Percentiles rank a stretch among this genome's conserved stretches.
Conservation (phyloP, 371 early-diverging fungal genomes). For the Catenaria anguillulae region DNA sequence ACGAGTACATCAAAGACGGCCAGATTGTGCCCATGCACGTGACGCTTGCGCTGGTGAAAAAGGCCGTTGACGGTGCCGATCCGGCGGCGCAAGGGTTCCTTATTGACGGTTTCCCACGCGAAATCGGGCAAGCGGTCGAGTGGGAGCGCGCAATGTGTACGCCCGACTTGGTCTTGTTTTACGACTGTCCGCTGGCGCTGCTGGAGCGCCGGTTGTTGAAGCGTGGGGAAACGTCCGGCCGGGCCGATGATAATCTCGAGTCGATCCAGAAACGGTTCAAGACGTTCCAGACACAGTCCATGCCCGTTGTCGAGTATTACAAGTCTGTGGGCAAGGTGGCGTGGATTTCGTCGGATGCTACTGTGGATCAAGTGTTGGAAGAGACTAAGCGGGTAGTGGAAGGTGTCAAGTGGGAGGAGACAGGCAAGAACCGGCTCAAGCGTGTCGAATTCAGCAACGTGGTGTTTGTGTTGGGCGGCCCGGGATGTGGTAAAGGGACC, state of each 20-base stretch:
- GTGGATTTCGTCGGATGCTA: background rate
- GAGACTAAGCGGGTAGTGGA: background rate
- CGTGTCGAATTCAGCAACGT: background rate
- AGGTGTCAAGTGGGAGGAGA: too few relatives aligned
- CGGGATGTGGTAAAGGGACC: slow-evolving; percentile 30
- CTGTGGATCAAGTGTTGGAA: background rate
- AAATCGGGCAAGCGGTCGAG: slow-evolving; percentile 15
- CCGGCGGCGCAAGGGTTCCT: slow-evolving; percentile 5
- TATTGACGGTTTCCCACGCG: slow-evolving; percentile 19
- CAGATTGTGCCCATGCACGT: slow-evolving; percentile 23
- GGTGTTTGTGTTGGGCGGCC: slow-evolving; percentile 2
- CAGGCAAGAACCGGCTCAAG: too few relatives aligned
- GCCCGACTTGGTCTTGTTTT: slow-evolving; percentile 30
- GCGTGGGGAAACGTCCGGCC: slow-evolving; percentile 39
- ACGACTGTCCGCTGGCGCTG: slow-evolving; percentile 28
- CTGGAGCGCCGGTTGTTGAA: slow-evolving; percentile 34
- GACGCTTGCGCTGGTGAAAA: background rate
- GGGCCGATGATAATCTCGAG: slow-evolving; percentile 42
- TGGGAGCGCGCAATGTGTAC: slow-evolving; percentile 19
- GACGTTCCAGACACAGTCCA: slow-evolving; percentile 29
- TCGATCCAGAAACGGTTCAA: slow-evolving; percentile 38
- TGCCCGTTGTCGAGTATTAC: slow-evolving; percentile 40
- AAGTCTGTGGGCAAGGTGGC: slow-evolving; percentile 13
- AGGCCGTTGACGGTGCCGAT: background rate
- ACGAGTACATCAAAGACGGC: slow-evolving; percentile 31